phyloP scores from a whole-genome alignment of 2,329 filamentous ascomycete species.

The Reticulascus tulasneorum region DNA sequence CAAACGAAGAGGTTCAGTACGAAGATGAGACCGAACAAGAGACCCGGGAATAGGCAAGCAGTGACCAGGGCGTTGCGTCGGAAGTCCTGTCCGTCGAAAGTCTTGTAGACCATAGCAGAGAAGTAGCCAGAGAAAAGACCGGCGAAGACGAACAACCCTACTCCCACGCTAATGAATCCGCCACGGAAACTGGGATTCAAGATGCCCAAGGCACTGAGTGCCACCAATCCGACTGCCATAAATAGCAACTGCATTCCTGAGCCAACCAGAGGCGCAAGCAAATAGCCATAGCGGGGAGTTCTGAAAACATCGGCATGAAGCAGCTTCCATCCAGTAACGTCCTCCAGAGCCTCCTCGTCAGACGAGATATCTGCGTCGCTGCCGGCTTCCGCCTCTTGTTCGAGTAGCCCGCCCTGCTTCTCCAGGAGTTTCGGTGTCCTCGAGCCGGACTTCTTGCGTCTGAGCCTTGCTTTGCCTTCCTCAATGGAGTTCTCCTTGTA shows the following conservation, averaged over 20 bases:
- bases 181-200: constrained; percentile 87
- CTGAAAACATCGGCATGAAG: constrained; percentile 87
- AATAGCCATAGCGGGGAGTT: constrained; percentile 62
- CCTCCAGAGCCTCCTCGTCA: constrained; percentile 72
- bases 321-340: constrained; percentile 83
- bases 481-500: constrained; percentile 64
- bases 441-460: constrained; percentile 41
- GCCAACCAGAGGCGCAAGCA: constrained; percentile 76
- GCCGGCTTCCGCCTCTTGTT: constrained; percentile 50
- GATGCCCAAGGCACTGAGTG: constrained; percentile 70
- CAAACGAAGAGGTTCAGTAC: constrained; percentile 85
- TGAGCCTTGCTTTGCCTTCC: constrained; percentile 58
- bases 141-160: constrained; percentile 79
- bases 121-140: constrained; percentile 85
- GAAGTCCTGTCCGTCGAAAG: constrained; percentile 73
- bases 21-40: constrained; percentile 71
- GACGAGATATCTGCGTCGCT: constrained; percentile 54
- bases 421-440: constrained; percentile 29
- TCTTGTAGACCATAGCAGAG: constrained; percentile 77
- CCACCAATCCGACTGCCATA: constrained; percentile 69
- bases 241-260: constrained; percentile 85
- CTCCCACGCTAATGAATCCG: constrained; percentile 79
- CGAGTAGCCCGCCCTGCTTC: constrained; percentile 56
- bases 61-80: constrained; percentile 74
- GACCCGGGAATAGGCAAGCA: constrained; percentile 72